Conservation (phyloP, 2,329 filamentous ascomycete species). For the Fusarium camptoceras region DNA sequence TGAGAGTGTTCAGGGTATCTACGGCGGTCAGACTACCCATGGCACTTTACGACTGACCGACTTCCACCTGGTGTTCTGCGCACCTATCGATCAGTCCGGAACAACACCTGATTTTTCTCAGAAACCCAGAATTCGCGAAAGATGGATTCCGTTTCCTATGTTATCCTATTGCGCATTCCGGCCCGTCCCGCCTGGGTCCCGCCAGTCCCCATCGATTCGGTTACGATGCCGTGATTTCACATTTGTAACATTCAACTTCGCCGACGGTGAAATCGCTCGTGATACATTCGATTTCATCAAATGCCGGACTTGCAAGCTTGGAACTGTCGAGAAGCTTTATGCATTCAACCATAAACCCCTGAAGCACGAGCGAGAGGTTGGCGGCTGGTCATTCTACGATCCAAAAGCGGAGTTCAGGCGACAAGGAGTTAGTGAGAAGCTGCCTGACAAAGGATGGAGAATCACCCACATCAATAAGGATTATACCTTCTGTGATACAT, state of each 20-base stretch:
- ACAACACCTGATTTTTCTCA: constrained; percentile 36
- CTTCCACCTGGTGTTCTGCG: constrained; percentile 70
- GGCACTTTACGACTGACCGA: constrained; percentile 71
- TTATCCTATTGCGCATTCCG: constrained; percentile 84
- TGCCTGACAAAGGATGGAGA: constrained; percentile 84
- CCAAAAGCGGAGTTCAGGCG: constrained; percentile 85
- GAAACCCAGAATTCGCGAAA: constrained; percentile 66
- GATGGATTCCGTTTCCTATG: constrained; percentile 96
- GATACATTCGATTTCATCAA: constrained; percentile 91
- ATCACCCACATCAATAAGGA: constrained; percentile 90
- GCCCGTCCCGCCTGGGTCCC: constrained; percentile 75
- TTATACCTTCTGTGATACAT: constrained; percentile 92
- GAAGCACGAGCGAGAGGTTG: constrained; percentile 76
- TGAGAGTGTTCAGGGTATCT: constrained; percentile 71
- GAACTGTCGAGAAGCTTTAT: constrained; percentile 87
- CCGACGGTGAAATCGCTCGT: constrained; percentile 77
- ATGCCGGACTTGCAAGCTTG: constrained; percentile 81
- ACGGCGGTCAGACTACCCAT: constrained; percentile 66
- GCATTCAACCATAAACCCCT: constrained; percentile 88
- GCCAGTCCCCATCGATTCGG: constrained; percentile 83
- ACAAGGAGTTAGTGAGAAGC: constrained; percentile 87
- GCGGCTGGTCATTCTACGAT: constrained; percentile 89
- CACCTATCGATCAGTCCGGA: constrained; percentile 52
- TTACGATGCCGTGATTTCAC: constrained; percentile 93
- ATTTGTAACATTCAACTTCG: constrained; percentile 91